Evolutionary conservation across 768 basidiomycete species (phyloP).

Genomic region (Gymnopilus junonius): DNA sequence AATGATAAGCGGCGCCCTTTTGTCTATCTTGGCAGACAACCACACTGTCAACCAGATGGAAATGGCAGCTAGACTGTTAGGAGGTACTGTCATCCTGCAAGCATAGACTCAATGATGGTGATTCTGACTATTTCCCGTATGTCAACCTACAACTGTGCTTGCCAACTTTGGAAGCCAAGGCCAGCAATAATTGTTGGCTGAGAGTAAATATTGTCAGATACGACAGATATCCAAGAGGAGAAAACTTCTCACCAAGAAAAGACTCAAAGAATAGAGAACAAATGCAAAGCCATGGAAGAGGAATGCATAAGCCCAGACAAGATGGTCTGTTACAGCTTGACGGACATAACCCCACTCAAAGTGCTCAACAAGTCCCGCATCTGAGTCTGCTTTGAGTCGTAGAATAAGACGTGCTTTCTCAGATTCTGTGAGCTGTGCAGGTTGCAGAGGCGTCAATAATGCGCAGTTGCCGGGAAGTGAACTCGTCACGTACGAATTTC

Average conservation of each 20-base stretch:
- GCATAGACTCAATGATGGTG: background rate
- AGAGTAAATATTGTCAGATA: background rate
- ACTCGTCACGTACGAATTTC: constrained; percentile 47
- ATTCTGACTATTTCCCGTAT: background rate
- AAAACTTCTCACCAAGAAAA: constrained; percentile 51
- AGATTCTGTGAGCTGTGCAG: constrained; percentile 51
- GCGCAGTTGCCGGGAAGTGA: background rate
- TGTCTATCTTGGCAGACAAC: constrained; percentile 49
- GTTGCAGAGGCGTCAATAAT: constrained; percentile 7
- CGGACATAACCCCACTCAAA: constrained; percentile 63
- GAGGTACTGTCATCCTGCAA: constrained; percentile 61
- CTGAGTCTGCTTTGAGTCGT: constrained; percentile 55
- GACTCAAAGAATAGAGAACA: constrained; percentile 58
- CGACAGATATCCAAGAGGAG: background rate
- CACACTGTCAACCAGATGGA: constrained; percentile 56
- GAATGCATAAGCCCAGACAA: constrained; percentile 63
- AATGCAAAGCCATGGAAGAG: constrained; percentile 68
- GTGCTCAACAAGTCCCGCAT: constrained; percentile 53
- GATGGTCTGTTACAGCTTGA: constrained; percentile 59
- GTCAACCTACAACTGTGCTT: constrained; percentile 56
- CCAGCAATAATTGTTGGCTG: constrained; percentile 64
- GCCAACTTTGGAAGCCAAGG: constrained; percentile 62
- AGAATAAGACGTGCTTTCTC: constrained; percentile 55
- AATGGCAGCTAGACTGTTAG: constrained; percentile 53
- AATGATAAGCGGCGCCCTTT: constrained; percentile 58